A percentile compares a stretch with the other conserved stretches of the same genome.
These are phyloP conservation scores for Platismatia glauca DNA, from an alignment of 495 filamentous ascomycete genomes.

Conservation along the genomic window DNA sequence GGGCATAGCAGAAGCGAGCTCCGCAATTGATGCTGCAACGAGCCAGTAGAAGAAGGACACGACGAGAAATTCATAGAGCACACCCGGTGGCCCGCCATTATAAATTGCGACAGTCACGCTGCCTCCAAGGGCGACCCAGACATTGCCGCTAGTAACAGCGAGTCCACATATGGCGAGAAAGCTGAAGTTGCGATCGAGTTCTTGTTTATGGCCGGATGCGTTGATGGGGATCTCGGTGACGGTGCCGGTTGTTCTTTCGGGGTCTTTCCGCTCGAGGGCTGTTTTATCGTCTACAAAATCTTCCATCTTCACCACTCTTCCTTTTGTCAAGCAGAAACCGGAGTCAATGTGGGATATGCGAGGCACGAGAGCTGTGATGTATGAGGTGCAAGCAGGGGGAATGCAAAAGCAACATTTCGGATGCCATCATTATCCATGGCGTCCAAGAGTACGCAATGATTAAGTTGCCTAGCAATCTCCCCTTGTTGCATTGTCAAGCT, in stretches of 20 bases:
- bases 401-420: not conserved
- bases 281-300: not conserved
- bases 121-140: slow-evolving; percentile 47
- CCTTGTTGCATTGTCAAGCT: not conserved
- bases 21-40: slow-evolving; percentile 51
- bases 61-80: slow-evolving; percentile 35
- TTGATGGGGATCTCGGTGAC: slow-evolving; percentile 27
- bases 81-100: slow-evolving; percentile 33
- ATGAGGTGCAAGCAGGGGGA: not conserved
- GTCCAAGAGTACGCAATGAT: not conserved
- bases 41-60: slow-evolving; percentile 39
- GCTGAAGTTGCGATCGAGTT: slow-evolving; percentile 48
- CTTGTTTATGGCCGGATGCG: slow-evolving; percentile 47
- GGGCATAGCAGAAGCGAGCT: slow-evolving; percentile 73
- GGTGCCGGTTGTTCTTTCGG: not conserved
- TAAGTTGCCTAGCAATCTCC: not conserved
- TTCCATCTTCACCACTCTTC: not conserved
- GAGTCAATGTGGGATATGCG: not conserved
- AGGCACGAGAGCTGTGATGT: not conserved
- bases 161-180: slow-evolving; percentile 43
- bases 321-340: not conserved
- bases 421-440: not conserved
- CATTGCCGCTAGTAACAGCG: slow-evolving; percentile 46
- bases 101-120: slow-evolving; percentile 36
- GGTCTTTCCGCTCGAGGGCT: not conserved